These are phyloP conservation scores for Eutrema yunnanense DNA, from an alignment of 345 rosid species.

Conservation along the genomic window DNA sequence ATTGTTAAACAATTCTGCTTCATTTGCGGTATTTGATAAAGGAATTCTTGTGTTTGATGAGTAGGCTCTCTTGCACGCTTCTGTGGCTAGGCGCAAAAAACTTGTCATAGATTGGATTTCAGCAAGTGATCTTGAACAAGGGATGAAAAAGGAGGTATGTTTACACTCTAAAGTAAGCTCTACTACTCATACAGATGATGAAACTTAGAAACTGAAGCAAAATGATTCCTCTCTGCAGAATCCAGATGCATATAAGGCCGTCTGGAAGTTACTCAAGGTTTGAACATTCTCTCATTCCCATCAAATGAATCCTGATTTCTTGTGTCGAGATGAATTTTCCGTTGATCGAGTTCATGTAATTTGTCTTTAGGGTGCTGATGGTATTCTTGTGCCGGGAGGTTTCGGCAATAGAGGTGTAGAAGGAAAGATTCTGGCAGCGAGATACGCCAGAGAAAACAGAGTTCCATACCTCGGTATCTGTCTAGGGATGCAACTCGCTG, in stretches of 20 bases:
- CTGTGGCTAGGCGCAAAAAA: conserved; percentile 65
- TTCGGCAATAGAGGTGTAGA: conserved; percentile 93
- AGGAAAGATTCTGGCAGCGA: conserved; percentile 91
- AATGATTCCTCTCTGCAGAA: conserved; percentile 42
- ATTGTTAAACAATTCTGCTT: neutral
- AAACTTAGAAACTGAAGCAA: conserved; percentile 18
- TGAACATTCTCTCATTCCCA: conserved; percentile 8
- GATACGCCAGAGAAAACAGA: conserved; percentile 79
- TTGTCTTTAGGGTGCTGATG: conserved; percentile 75
- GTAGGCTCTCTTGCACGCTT: conserved; percentile 97
- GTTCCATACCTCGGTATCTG: conserved; percentile 93
- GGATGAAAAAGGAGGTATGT: conserved; percentile 50
- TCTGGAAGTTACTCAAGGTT: conserved; percentile 81
- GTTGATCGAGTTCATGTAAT: neutral
- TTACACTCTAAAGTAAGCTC: neutral
- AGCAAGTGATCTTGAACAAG: conserved; percentile 79
- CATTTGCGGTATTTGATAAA: neutral
- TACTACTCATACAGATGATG: neutral
- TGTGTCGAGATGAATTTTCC: neutral
- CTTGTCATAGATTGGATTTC: conserved; percentile 85
- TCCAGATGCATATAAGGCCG: conserved; percentile 63
- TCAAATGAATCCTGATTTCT: neutral
- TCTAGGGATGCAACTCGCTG: conserved; percentile 97
- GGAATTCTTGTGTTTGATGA: conserved; percentile 3
- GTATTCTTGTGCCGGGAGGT: conserved; percentile 95